Conservation (phyloP, 352 stramenopile genomes). For the Blastocystis sp. region DNA sequence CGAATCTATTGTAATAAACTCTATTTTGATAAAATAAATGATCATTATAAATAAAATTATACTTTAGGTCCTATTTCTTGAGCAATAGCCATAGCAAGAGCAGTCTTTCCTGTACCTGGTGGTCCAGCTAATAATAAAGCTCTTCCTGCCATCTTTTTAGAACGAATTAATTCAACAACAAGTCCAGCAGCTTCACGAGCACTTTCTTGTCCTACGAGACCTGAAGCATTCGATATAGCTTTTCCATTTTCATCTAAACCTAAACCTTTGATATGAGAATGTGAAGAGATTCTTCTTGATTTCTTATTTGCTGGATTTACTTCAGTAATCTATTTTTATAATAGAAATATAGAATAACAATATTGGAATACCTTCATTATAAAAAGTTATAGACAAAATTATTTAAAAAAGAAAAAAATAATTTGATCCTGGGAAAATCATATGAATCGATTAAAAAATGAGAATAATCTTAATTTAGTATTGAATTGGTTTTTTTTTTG, state of each 20-base stretch:
- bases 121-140: slow-evolving; percentile 83
- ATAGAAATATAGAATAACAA: too few relatives aligned
- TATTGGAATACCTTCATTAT: too few relatives aligned
- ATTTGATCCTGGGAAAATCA: too few relatives aligned
- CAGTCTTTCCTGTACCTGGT: slow-evolving; percentile 90
- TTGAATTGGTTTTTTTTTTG: too few relatives aligned
- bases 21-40: too few relatives aligned
- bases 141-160: slow-evolving; percentile 90
- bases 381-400: too few relatives aligned
- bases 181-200: slow-evolving; percentile 79
- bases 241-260: slow-evolving; percentile 68
- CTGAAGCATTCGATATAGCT: slow-evolving; percentile 67
- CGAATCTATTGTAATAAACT: too few relatives aligned
- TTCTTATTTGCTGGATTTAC: slow-evolving; percentile 56
- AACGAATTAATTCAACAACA: slow-evolving; percentile 90
- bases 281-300: slow-evolving; percentile 71
- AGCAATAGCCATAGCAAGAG: slow-evolving; percentile 79
- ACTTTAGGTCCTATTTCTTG: slow-evolving; percentile 86
- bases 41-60: slow-evolving; percentile 9
- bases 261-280: slow-evolving; percentile 91
- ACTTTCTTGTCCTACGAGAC: slow-evolving; percentile 90
- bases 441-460: too few relatives aligned
- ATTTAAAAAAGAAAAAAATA: too few relatives aligned
- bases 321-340: slow-evolving; percentile 34
- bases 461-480: too few relatives aligned